Base-by-base conservation (phyloP, 2,329 filamentous ascomycete genomes). In the Fusarium sp. region DNA sequence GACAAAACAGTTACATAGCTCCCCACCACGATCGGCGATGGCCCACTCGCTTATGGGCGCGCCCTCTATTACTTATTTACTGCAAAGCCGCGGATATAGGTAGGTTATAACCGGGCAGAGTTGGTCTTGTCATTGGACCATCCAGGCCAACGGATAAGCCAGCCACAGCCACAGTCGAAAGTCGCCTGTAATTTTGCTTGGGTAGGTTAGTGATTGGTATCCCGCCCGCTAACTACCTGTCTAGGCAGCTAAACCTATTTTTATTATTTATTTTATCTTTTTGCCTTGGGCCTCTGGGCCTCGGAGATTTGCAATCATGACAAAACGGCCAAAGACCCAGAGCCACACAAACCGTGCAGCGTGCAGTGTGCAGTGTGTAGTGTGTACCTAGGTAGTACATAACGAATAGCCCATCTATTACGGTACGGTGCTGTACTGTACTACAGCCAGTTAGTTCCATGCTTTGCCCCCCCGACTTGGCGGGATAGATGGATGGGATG, bases 301-400 rank as follows among this genome's bases (percentile, higher is more conserved):
- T 25, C 23, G 23, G 56, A 69, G 62, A 67, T 69, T 69, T 68
- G 60, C 63, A 69, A 69, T 63, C 67, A 69, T 68, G 67, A 68
- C 67, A 65, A 61, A 63, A 68, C 37, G 6, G 23, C 23, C 8
- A 8, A 25, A 25, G 23, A 6, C 19, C 19, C 23, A 25, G 8
- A 25, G 23, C 23, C 23, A 25, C 23, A 25, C 23, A 25, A 25
- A 19, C 19, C 19, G 19, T 19, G 19, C 4, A 19, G 19, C 4
- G 19, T 19, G 19, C n/a, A n/a, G n/a, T n/a, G n/a, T n/a, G n/a
- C n/a, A n/a, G n/a, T n/a, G n/a, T n/a, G 19, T 19, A 19, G 19
- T 19, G 19, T 19, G 19, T 19, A 19, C 19, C 19, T 19, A 19
- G 19, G 19, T 19, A 19, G 19, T 19, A 19, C 19, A 4, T 19